Conservation (phyloP, 805 yeast genomes). For the Clavispora fructus region DNA sequence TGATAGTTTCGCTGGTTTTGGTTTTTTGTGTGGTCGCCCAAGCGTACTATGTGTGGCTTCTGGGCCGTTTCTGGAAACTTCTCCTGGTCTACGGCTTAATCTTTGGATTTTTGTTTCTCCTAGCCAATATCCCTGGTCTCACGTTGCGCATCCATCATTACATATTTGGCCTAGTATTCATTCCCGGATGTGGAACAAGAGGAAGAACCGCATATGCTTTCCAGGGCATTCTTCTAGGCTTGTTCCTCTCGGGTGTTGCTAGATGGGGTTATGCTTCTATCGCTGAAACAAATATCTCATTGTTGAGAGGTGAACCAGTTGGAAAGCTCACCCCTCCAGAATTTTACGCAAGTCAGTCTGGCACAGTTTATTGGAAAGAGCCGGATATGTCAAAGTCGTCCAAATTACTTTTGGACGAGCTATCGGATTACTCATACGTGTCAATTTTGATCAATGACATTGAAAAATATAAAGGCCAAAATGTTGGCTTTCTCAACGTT, state of each 20-base stretch:
- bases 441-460: conserved; percentile 75
- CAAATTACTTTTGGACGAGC: conserved; percentile 7
- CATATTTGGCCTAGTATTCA: conserved; percentile 65
- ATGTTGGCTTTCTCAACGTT: conserved; percentile 34
- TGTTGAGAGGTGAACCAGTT: conserved; percentile 72
- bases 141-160: conserved; percentile 76
- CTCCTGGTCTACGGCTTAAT: conserved; percentile 51
- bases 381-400: neutral
- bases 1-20: conserved; percentile 44
- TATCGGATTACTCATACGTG: conserved; percentile 40
- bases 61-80: conserved; percentile 62
- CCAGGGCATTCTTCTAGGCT: conserved; percentile 81
- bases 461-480: conserved; percentile 62
- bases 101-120: conserved; percentile 29
- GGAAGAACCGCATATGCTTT: conserved; percentile 67
- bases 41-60: conserved; percentile 73
- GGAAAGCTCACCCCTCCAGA: conserved; percentile 49
- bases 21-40: conserved; percentile 57
- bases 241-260: conserved; percentile 77
- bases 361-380: conserved; percentile 35
- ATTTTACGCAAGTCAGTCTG: conserved; percentile 32
- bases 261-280: conserved; percentile 94
- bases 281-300: conserved; percentile 64
- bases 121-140: conserved; percentile 50
- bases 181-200: conserved; percentile 80